phyloP scores from a whole-genome alignment of 768 basidiomycete species.

The Termitomyces sp. region DNA sequence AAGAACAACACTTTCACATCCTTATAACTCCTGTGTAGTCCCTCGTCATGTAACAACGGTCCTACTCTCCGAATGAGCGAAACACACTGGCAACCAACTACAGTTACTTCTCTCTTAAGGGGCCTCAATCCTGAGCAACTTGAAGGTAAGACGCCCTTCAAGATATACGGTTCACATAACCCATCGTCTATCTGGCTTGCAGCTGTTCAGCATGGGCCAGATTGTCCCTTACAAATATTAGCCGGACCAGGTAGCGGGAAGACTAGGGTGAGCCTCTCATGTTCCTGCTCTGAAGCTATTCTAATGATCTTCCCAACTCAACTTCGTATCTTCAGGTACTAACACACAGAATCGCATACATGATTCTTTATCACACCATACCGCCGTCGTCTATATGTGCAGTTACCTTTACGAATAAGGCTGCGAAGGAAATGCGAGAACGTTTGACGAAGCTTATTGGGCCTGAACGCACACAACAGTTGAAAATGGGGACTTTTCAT shows the following conservation, averaged over 20 bases:
- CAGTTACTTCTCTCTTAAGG: slow-evolving; percentile 48
- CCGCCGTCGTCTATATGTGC: slow-evolving; percentile 63
- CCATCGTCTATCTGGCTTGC: too few relatives aligned
- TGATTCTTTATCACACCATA: slow-evolving; percentile 29
- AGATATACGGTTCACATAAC: slow-evolving; percentile 6
- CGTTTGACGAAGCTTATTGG: slow-evolving; percentile 68
- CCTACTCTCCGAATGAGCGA: neutral
- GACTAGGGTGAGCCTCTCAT: slow-evolving; percentile 44
- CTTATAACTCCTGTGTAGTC: slow-evolving; percentile 35
- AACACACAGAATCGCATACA: too few relatives aligned
- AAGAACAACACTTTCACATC: neutral
- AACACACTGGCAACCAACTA: neutral
- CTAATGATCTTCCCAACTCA: too few relatives aligned
- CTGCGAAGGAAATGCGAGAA: slow-evolving; percentile 41
- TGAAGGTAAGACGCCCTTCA: slow-evolving; percentile 8
- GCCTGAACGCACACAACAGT: slow-evolving; percentile 41
- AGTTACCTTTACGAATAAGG: slow-evolving; percentile 88
- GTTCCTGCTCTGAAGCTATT: too few relatives aligned
- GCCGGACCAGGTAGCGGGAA: slow-evolving; percentile 79
- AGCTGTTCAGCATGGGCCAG: slow-evolving; percentile 39
- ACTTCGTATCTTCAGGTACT: neutral
- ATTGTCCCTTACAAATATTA: slow-evolving; percentile 71
- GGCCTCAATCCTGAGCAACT: slow-evolving; percentile 10
- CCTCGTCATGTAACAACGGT: slow-evolving; percentile 41
- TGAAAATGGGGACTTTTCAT: slow-evolving; percentile 78